Evolutionary conservation across 768 basidiomycete species (phyloP), one percentile per base, ranked within the genome.

Genomic region (Paxillus rubicundulus): DNA sequence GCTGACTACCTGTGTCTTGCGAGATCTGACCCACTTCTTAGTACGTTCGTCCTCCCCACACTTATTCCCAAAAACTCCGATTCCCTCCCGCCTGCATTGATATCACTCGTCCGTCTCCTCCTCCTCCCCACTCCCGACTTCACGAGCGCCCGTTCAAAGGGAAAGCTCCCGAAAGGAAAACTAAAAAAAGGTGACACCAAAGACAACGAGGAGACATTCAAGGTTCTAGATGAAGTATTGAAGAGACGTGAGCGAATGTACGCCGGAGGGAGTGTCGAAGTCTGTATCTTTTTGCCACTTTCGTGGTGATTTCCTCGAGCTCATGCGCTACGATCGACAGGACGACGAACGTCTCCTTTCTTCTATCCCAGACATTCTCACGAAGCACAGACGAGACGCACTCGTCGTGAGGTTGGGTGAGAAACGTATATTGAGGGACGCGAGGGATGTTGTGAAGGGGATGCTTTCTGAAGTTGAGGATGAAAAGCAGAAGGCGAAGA

Each of bases 351-450:
- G 53, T 10, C 67, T 84, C 5, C 67, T 77, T 17, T 56, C 54
- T 13, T 44, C 50, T 18, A 62, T 57, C 14, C 20, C 37, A 8
- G 50, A 51, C 8, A 51, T 49, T n/a, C 63, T 80, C 2, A 50
- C 75, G 4, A 51, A 72, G 47, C 82, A 83, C 58, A 78, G 75
- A 60, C 74, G 73, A 53, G 74, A 84, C 52, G 92, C 92, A 1
- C 63, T 86, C 8, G 70, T 88, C 42, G 89, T 93, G 12, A 78
- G 92, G 33, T 65, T 90, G 9, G 89, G 89, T 4, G 92, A 95
- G 72, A 92, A 92, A 70, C 71, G 78, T 20, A 83, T 93, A 12
- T 61, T 94, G 49, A 62, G 60, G 2, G 59, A 56, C 1, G 54
- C 69, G 0, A 58, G 72, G 40, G 55, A 62, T 34, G 37, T n/a